Percentiles rank a stretch among this genome's conserved stretches.
These are phyloP conservation scores for Acorus calamus DNA, from an alignment of 106 monocot genomes.

Conservation along the genomic window DNA sequence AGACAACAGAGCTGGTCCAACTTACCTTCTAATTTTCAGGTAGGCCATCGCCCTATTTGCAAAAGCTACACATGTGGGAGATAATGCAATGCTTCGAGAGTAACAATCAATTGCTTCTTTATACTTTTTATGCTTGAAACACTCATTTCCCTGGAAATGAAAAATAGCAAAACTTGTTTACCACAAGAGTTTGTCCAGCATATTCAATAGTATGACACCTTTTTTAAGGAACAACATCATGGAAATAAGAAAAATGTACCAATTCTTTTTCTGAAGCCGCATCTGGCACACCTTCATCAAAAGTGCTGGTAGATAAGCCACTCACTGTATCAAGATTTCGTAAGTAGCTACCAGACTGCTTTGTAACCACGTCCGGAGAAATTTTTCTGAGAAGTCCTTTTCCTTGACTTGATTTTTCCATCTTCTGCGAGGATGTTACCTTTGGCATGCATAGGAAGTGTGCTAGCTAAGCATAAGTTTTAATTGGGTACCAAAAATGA, in stretches of 20 bases:
- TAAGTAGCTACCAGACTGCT: constrained; percentile 14
- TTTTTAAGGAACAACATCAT: neutral
- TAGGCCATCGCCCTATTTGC: constrained; percentile 99
- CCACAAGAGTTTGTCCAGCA: neutral
- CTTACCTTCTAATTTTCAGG: constrained; percentile 79
- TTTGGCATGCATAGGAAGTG: too few relatives aligned
- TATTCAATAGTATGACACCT: neutral
- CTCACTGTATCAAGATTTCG: constrained; percentile 17
- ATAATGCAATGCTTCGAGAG: constrained; percentile 82
- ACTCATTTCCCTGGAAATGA: constrained; percentile 72
- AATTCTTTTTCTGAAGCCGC: constrained; percentile 83
- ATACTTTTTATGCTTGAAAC: constrained; percentile 83
- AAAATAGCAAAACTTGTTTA: constrained; percentile 7
- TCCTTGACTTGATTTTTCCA: constrained; percentile 11
- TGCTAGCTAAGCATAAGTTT: too few relatives aligned
- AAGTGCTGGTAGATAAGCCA: constrained; percentile 13
- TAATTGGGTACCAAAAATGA: too few relatives aligned
- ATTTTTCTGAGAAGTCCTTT: constrained; percentile 15
- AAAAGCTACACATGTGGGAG: constrained; percentile 82
- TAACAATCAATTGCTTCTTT: constrained; percentile 89
- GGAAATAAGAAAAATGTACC: constrained; percentile 21
- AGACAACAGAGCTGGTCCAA: neutral
- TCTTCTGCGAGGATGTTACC: constrained; percentile 1
- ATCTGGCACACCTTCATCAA: constrained; percentile 42
- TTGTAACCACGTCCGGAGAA: constrained; percentile 18